Evolutionary conservation across 495 filamentous ascomycete species (phyloP).

Genomic region (Penicillium cataractarum): DNA sequence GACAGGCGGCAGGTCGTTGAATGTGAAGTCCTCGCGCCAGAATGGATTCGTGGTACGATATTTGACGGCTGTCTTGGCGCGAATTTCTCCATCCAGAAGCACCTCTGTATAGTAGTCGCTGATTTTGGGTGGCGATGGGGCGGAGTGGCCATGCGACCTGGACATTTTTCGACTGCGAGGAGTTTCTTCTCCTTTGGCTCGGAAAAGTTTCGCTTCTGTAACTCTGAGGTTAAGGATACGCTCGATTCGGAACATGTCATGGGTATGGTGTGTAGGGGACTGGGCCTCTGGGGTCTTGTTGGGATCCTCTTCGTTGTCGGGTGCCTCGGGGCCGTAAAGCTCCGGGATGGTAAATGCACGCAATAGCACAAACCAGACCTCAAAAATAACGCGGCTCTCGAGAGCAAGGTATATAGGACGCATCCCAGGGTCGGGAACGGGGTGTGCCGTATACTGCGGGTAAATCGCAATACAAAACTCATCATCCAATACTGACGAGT

Average conservation of each 20-base stretch:
- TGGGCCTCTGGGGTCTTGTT: constrained; percentile 31
- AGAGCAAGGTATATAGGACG: constrained; percentile 76
- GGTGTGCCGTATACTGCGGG: constrained; percentile 73
- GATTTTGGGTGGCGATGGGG: constrained; percentile 31
- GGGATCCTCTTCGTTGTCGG: constrained; percentile 28
- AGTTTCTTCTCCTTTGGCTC: constrained; percentile 34
- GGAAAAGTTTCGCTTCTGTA: constrained; percentile 61
- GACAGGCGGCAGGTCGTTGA: constrained; percentile 79
- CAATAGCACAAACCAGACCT: constrained; percentile 95
- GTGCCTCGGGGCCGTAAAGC: constrained; percentile 68
- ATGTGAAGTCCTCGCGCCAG: constrained; percentile 92
- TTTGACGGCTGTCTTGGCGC: constrained; percentile 83
- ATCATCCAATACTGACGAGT: constrained; percentile 90
- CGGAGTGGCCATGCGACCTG: constrained; percentile 37
- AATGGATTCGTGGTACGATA: constrained; percentile 82
- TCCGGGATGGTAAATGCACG: constrained; percentile 94
- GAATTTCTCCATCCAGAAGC: constrained; percentile 85
- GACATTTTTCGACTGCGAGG: constrained; percentile 47
- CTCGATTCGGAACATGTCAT: constrained; percentile 70
- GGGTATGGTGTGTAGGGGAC: constrained; percentile 21
- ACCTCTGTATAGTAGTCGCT: constrained; percentile 83
- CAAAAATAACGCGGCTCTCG: constrained; percentile 85
- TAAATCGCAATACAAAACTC: constrained; percentile 94
- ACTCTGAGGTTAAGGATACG: constrained; percentile 60
- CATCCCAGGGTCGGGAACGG: constrained; percentile 51